Base-by-base conservation (phyloP, 495 filamentous ascomycete genomes). In the Letharia lupina region DNA sequence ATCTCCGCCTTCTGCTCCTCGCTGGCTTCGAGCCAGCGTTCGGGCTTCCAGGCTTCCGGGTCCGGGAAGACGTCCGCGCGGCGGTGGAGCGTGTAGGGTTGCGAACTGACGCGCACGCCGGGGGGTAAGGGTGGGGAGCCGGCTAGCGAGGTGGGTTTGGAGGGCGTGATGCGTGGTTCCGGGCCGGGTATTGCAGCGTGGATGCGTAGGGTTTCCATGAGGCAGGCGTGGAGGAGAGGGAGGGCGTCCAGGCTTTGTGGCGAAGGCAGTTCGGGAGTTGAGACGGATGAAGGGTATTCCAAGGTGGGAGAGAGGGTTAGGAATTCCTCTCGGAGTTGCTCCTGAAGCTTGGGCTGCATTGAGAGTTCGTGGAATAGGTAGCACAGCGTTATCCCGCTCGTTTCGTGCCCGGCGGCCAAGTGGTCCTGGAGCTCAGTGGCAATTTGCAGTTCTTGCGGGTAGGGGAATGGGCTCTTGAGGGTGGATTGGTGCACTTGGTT, bases 381-480 rank as follows among this genome's bases (percentile, higher is more conserved):
- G 4, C 87, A 89, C 13, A 95, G 77, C 0, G 84, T 82, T 15
- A 93, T 84, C 35, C 86, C 88, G 20, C 86, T 85, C 0, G 89
- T 93, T 72, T 94, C 91, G 69, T 91, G 89, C 20, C 90, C 90
- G 0, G 90, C 90, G 3, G 86, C 82, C 18, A 90, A 77, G 65
- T 93, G 89, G 71, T 93, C 90, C 10, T 60, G 48, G 28, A 67
- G 44, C 65, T 69, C 67, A 41, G 62, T 60, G 28, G 59, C 61
- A 15, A 61, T 61, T 5, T 39, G 54, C 6, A 61, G 44, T 9
- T 39, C 41, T 12, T 45, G 31, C 41, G 41, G 64, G 39, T 54
- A 40, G 12, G 64, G 58, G 42, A 45, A 50, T 11, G 44, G 42
- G 11, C 13, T 23, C 13, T 33, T 31, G n/a, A 39, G 59, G 35